Percentiles rank a stretch among this genome's conserved stretches.
Conservation (phyloP, 345 rosid genomes). For the Arabis hirsuta region DNA sequence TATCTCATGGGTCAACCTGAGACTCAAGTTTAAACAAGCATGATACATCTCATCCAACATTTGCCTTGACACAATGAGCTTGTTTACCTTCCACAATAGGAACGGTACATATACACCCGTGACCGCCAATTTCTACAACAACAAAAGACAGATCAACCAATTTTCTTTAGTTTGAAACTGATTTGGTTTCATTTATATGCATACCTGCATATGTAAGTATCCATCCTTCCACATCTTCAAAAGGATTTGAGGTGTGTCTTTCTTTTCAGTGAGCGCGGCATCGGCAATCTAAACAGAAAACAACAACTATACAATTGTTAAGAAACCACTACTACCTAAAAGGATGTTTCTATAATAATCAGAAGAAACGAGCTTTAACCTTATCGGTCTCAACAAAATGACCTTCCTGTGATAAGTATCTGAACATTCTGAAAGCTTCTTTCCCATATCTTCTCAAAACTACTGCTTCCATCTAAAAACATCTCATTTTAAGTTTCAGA, state of each 20-base stretch:
- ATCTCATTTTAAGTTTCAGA: conserved; percentile 27
- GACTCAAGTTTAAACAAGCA: conserved; percentile 74
- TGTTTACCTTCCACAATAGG: conserved; percentile 80
- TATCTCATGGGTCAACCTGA: conserved; percentile 58
- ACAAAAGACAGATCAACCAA: not conserved
- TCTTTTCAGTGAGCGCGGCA: conserved; percentile 68
- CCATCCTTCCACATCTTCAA: conserved; percentile 81
- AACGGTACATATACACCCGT: conserved; percentile 46
- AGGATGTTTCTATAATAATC: not conserved
- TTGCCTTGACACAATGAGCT: conserved; percentile 49
- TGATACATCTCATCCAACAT: conserved; percentile 85
- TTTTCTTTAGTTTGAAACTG: not conserved
- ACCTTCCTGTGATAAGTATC: conserved; percentile 57
- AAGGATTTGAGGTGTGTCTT: conserved; percentile 62
- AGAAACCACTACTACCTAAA: not conserved
- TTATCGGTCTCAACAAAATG: conserved; percentile 74
- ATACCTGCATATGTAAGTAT: conserved; percentile 88
- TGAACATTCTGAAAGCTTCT: conserved; percentile 77
- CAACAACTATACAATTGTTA: not conserved
- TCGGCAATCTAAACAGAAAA: conserved; percentile 60
- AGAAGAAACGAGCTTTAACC: conserved; percentile 44
- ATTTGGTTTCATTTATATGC: conserved; percentile 4
- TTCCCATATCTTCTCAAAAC: conserved; percentile 71
- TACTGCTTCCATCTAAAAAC: conserved; percentile 67
- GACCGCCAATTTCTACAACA: conserved; percentile 63